Base-by-base conservation (phyloP, 345 rosid genomes). In the Capsella bursapastoris region DNA sequence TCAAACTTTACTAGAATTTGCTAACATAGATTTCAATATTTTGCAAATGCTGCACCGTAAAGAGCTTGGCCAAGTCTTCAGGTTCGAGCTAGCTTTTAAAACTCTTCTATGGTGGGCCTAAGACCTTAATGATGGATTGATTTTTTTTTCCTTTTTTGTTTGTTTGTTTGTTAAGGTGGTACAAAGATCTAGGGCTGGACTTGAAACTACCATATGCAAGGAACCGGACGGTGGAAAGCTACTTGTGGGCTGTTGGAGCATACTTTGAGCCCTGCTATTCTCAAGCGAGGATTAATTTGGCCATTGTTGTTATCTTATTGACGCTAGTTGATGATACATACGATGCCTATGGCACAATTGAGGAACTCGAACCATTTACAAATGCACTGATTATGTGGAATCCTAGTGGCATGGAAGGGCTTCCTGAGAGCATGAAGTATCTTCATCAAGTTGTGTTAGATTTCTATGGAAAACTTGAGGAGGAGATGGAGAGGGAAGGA, bases 291-390 rank as follows among this genome's bases (percentile, higher is more conserved):
- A 22, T 63, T 52, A 41, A 10, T 4, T 6, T 44, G 7, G 37
- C 70, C 22, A 52, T 34, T 34, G 8, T 0, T 2, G 0, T 64
- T 27, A 44, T 15, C 4, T 0, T 73, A 1, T 12, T 73, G 51
- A 62, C 77, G 4, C 12, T 53, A 2, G 4, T 73, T 64, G 70
- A 73, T 64, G 70, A 72, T 62, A 72, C 70, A 52, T 72, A 52
- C 0, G 70, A 72, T 55, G 55, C 70, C 1, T 72, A 51, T 64
- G 77, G 77, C 57, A 73, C 57, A 1, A 27, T 40, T n/a, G 35
- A 63, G 1, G 77, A 73, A 18, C 77, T 73, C 12, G 48, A 64
- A 10, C n/a, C 25, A 38, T 64, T 73, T 34, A 72, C 77, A n/a
- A 22, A 18, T 16, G 70, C 77, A 0, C 0, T 64, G 0, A 0